Base-by-base conservation (phyloP, 2,329 filamentous ascomycete genomes). In the Ceratocystis variospora region DNA sequence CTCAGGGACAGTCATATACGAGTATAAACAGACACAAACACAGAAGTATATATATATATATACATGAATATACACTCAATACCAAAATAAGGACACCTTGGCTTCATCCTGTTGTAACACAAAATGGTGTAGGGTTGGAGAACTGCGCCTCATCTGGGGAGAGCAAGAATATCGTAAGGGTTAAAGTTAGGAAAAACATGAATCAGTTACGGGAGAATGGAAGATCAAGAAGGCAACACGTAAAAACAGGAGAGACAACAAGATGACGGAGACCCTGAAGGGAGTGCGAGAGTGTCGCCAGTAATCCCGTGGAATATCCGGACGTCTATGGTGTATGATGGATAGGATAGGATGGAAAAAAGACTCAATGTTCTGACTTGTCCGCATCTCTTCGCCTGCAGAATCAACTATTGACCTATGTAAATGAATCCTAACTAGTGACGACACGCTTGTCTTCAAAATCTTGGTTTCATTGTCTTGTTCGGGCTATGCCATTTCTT, bases 171-270 rank as follows among this genome's bases (percentile, higher is more conserved):
- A 22, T n/a, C 1, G 55, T 59, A 59, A 37, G 55, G 55, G 31
- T 33, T 37, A 37, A 41, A 12, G 17, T 8, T 37, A 59, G 17
- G 28, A 12, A 7, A 15, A 37, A 7, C n/a, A 37, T 59, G 55
- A 59, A 37, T 33, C 55, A 37, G 7, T 50, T 48, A 10, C 15
- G 31, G 6, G 25, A 64, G 45, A 55, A 50, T 44, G 46, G 46
- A 64, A 55, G 62, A 22, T 33, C 44, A 46, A 44, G n/a, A 64
- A 53, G n/a, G 48, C 61, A 45, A 28, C 48, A n/a, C 37, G 37
- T 19, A 64, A 63, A 22, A 44, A 31, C 4, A 64, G 10, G 53
- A 46, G 31, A 57, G 28, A 57, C 22, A 19, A 59, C 19, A 44
- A 55, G 63, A 57, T 44, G 15, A 19, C 15, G 31, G 55, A 41